phyloP scores from a whole-genome alignment of 169 alveolate genomes.

The Plasmodium vivax region DNA sequence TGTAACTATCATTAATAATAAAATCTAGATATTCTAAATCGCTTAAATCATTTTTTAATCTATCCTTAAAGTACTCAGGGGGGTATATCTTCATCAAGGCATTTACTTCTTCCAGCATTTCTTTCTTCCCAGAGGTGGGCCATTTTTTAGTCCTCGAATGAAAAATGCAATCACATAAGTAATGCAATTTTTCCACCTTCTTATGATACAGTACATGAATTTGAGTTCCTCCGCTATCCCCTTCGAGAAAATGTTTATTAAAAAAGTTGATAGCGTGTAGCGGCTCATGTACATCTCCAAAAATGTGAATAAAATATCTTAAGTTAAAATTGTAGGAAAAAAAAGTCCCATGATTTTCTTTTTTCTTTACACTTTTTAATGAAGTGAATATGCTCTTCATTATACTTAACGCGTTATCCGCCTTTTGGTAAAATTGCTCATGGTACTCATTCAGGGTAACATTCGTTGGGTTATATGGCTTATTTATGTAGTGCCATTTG shows the following conservation, averaged over 20 bases:
- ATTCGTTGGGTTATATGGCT: slow-evolving; percentile 43
- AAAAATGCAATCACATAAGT: slow-evolving; percentile 62
- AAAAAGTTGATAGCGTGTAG: slow-evolving; percentile 80
- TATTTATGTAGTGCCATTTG: slow-evolving; percentile 46
- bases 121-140: slow-evolving; percentile 8
- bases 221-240: slow-evolving; percentile 87
- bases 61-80: slow-evolving; percentile 34
- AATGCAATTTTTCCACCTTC: slow-evolving; percentile 36
- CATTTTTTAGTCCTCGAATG: slow-evolving; percentile 24
- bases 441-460: slow-evolving; percentile 9
- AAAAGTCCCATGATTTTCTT: slow-evolving; percentile 62
- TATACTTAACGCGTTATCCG: slow-evolving; percentile 39
- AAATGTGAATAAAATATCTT: slow-evolving; percentile 86
- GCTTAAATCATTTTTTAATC: slow-evolving; percentile 31
- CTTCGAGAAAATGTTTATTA: slow-evolving; percentile 78
- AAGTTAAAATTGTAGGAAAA: slow-evolving; percentile 73
- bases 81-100: slow-evolving; percentile 41
- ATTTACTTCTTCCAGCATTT: slow-evolving; percentile 9
- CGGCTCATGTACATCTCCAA: slow-evolving; percentile 91
- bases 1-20: slow-evolving; percentile 37
- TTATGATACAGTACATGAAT: slow-evolving; percentile 26
- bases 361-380: slow-evolving; percentile 16
- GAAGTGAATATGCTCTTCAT: slow-evolving; percentile 17
- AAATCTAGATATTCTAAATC: slow-evolving; percentile 12
- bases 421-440: slow-evolving; percentile 5